These are phyloP conservation scores for Saccharomyces jurei DNA, from an alignment of 805 yeast species.

Conservation along the genomic window DNA sequence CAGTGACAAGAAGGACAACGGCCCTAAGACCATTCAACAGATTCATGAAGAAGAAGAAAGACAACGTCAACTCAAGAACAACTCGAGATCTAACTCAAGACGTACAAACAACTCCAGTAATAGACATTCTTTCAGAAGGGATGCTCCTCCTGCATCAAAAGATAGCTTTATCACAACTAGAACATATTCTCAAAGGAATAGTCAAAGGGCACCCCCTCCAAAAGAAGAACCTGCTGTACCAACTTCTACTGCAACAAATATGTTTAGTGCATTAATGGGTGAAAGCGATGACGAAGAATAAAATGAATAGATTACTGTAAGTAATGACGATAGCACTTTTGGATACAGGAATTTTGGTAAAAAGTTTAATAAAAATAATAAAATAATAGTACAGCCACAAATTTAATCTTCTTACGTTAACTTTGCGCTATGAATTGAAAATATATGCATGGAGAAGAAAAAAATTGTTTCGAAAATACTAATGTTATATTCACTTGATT, in stretches of 20 bases:
- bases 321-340: conserved; percentile 25
- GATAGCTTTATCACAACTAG: conserved; percentile 25
- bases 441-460: background rate
- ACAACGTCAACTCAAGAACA: conserved; percentile 43
- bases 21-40: conserved; percentile 88
- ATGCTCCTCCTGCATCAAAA: conserved; percentile 16
- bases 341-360: conserved; percentile 4
- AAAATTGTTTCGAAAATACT: background rate
- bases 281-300: conserved; percentile 21
- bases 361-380: background rate
- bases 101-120: conserved; percentile 28
- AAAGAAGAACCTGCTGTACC: conserved; percentile 25
- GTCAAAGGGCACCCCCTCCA: conserved; percentile 14
- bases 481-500: background rate
- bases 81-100: conserved; percentile 34
- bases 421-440: background rate
- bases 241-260: conserved; percentile 24
- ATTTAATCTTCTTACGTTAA: background rate
- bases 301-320: conserved; percentile 21
- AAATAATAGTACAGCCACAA: background rate
- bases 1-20: conserved; percentile 55
- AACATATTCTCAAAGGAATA: conserved; percentile 23
- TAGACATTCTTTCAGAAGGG: conserved; percentile 23
- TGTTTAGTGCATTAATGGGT: conserved; percentile 30
- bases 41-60: conserved; percentile 80